Evolutionary conservation across 139 green algal species (phyloP).

Genomic region (Chlorella ohadii): DNA sequence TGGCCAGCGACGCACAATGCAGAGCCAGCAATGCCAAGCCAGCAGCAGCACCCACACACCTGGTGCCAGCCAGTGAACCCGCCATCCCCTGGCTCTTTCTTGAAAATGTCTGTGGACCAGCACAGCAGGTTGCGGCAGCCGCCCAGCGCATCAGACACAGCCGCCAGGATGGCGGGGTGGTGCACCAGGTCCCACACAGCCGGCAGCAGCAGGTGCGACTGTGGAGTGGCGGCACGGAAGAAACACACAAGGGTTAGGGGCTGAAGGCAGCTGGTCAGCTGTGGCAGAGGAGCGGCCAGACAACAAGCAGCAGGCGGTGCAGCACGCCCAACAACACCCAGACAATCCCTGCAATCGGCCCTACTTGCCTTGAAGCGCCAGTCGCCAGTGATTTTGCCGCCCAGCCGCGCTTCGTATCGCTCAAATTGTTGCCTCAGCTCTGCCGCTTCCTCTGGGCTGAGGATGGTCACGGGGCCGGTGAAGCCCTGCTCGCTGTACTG

Average conservation of each 20-base stretch:
- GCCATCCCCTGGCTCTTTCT: conserved; percentile 19
- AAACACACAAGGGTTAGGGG: too few species aligned
- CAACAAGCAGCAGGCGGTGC: too few species aligned
- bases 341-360: too few species aligned
- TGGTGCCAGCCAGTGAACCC: conserved; percentile 27
- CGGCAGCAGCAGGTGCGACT: conserved; percentile 35
- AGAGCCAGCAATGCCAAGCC: too few species aligned
- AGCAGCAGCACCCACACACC: not conserved
- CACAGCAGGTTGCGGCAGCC: conserved; percentile 38
- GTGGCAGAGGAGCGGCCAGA: too few species aligned
- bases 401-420: not conserved
- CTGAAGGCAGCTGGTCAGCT: too few species aligned
- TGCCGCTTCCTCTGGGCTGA: conserved; percentile 1
- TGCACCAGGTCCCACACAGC: conserved; percentile 21
- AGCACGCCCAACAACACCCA: too few species aligned
- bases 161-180: conserved; percentile 18
- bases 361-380: conserved; percentile 24
- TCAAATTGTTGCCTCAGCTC: not conserved
- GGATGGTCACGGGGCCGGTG: not conserved
- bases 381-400: conserved; percentile 8
- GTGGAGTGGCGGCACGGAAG: too few species aligned
- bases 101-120: conserved; percentile 31
- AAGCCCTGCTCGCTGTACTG: conserved; percentile 2
- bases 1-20: too few species aligned
- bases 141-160: conserved; percentile 25